Evolutionary conservation across 2,329 filamentous ascomycete genomes (phyloP).

Genomic region (Coniochaeta sp.): DNA sequence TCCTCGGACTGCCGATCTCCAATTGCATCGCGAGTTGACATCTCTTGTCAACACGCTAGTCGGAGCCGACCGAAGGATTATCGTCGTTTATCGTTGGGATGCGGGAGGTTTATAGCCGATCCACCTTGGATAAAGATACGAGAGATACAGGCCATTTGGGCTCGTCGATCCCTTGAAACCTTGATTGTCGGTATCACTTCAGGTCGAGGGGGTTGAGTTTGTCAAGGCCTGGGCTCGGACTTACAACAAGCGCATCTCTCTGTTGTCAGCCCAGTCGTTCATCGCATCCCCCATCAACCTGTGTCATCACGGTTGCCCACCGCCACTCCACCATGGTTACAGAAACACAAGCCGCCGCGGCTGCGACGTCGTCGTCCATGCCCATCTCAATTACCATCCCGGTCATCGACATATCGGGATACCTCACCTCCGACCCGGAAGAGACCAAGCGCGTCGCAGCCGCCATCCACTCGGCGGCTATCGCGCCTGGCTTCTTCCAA

Average conservation of each 20-base stretch:
- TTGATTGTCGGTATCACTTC: neutral
- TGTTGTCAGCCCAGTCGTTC: neutral
- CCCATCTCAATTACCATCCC: slow-evolving; percentile 13
- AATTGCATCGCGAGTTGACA: neutral
- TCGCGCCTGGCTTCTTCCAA: slow-evolving; percentile 25
- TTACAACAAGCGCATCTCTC: neutral
- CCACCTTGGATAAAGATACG: neutral
- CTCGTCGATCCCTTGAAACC: neutral
- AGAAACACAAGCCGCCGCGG: neutral
- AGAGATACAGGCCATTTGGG: neutral
- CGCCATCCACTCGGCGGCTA: slow-evolving; percentile 14
- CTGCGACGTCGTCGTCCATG: neutral
- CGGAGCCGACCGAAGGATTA: neutral
- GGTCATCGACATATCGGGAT: slow-evolving; percentile 20
- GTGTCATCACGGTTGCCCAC: too few relatives aligned
- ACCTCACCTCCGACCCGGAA: slow-evolving; percentile 10
- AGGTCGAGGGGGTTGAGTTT: too few relatives aligned
- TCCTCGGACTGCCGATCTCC: neutral
- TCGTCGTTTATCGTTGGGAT: neutral
- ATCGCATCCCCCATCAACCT: neutral
- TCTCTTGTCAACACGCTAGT: neutral
- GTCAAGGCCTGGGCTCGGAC: neutral
- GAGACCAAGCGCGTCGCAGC: slow-evolving; percentile 10
- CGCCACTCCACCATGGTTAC: slow-evolving; percentile 1
- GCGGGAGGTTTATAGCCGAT: neutral